A percentile compares a stretch with the other conserved stretches of the same genome.
Evolutionary conservation across 192 early-diverging fungal genomes (phyloP).

Genomic region (Coemansia sp.): DNA sequence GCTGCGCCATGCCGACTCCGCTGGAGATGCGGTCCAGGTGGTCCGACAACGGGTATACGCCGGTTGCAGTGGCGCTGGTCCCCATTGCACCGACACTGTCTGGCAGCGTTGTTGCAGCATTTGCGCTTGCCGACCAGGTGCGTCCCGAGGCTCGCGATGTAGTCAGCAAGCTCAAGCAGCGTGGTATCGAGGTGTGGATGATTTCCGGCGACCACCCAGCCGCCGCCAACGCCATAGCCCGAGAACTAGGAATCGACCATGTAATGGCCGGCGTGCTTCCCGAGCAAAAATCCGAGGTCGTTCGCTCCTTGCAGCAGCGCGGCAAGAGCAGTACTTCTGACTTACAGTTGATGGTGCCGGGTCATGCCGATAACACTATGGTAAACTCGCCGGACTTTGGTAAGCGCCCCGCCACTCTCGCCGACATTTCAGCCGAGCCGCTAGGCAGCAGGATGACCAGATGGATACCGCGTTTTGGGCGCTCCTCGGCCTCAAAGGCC

Average conservation of each 20-base stretch:
- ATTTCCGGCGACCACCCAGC: conserved; percentile 89
- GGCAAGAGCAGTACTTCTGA: conserved; percentile 10
- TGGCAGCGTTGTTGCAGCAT: conserved; percentile 59
- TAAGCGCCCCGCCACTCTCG: not conserved
- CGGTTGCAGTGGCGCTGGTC: conserved; percentile 45
- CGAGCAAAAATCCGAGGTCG: conserved; percentile 80
- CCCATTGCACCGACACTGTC: conserved; percentile 58
- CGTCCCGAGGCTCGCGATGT: conserved; percentile 80
- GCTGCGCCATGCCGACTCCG: conserved; percentile 54
- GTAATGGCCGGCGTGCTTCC: conserved; percentile 93
- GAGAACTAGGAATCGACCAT: conserved; percentile 77
- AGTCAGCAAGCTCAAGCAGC: conserved; percentile 66
- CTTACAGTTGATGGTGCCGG: not conserved
- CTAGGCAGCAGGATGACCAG: not conserved
- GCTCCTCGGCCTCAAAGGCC: not conserved
- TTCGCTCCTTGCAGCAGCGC: conserved; percentile 68
- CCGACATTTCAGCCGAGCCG: not conserved
- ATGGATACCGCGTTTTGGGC: not conserved
- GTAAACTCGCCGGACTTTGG: not conserved
- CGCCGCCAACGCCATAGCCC: conserved; percentile 81
- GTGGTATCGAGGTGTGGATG: conserved; percentile 86
- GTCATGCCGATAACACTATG: not conserved
- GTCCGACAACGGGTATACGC: conserved; percentile 66
- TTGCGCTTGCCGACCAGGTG: conserved; percentile 82
- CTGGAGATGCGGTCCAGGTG: conserved; percentile 51